These are phyloP conservation scores for Cyclotella kingstonii DNA, from an alignment of 108 stramenopile genomes.

Conservation along the genomic window DNA sequence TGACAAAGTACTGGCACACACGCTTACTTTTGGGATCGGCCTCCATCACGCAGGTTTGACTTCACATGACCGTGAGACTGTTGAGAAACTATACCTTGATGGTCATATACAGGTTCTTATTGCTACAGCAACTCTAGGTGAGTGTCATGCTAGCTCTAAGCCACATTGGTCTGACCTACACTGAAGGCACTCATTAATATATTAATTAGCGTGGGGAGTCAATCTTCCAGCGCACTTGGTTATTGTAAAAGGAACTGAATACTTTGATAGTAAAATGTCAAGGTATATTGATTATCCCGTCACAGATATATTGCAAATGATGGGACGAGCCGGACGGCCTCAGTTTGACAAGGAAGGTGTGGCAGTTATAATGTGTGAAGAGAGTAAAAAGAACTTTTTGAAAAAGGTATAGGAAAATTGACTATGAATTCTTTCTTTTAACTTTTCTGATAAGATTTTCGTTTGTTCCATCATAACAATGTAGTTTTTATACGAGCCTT, in stretches of 20 bases:
- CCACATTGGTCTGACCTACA: too few species aligned
- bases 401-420: conserved; percentile 43
- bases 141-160: too few species aligned
- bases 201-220: conserved; percentile 92
- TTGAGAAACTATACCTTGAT: conserved; percentile 88
- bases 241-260: conserved; percentile 98
- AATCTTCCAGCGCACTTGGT: conserved; percentile 95
- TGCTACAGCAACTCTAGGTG: conserved; percentile 74
- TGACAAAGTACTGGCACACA: conserved; percentile 93
- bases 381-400: conserved; percentile 96
- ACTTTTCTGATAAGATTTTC: conserved; percentile 1
- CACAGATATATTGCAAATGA: conserved; percentile 99
- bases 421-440: not conserved
- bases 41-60: conserved; percentile 96
- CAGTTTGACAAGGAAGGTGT: conserved; percentile 93
- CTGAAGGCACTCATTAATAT: too few species aligned
- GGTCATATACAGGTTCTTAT: conserved; percentile 96
- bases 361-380: conserved; percentile 93
- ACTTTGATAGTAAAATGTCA: conserved; percentile 91
- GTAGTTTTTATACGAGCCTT: conserved; percentile 96
- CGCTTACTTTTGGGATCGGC: conserved; percentile 95
- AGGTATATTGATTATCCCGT: conserved; percentile 98
- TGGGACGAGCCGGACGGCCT: conserved; percentile 96
- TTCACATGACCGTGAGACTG: conserved; percentile 61
- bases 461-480: conserved; percentile 32